Evolutionary conservation across 208 protist genomes (phyloP).

Genomic region (Crithidia fasciculata): DNA sequence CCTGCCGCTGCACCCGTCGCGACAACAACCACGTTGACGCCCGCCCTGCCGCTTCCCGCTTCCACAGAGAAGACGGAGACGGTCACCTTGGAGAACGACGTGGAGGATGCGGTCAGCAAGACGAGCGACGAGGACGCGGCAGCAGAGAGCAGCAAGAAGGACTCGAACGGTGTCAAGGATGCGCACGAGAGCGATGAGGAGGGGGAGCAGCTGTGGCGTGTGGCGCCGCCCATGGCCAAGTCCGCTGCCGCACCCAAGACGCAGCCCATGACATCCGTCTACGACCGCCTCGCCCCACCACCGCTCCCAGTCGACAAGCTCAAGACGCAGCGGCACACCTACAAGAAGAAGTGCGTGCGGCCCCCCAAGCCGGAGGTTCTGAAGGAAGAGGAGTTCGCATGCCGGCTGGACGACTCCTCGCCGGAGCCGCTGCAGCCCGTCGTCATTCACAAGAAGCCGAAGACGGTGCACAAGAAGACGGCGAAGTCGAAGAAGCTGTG

Average conservation of each 20-base stretch:
- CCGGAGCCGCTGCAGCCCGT: slow-evolving; percentile 16
- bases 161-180: too few species aligned
- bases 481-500: neutral
- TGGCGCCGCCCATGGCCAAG: slow-evolving; percentile 6
- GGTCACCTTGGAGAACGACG: neutral
- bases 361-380: slow-evolving; percentile 21
- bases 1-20: slow-evolving; percentile 7
- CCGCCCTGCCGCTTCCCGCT: neutral
- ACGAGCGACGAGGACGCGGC: neutral
- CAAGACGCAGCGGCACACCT: slow-evolving; percentile 3
- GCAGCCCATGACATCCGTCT: slow-evolving; percentile 1
- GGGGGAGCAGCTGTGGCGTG: slow-evolving; percentile 15
- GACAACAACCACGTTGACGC: neutral
- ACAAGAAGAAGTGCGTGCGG: slow-evolving; percentile 19
- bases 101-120: neutral
- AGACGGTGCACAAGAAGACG: neutral
- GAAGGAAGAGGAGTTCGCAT: slow-evolving; percentile 29
- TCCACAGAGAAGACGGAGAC: neutral
- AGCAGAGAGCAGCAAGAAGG: neutral
- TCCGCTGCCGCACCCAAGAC: neutral
- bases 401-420: slow-evolving; percentile 20
- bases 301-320: slow-evolving; percentile 13
- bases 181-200: neutral
- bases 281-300: slow-evolving; percentile 20
- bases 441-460: slow-evolving; percentile 14